A percentile compares a stretch with the other conserved stretches of the same genome.
Conservation (phyloP, 768 basidiomycete species). For the Collybiopsis confluens region DNA sequence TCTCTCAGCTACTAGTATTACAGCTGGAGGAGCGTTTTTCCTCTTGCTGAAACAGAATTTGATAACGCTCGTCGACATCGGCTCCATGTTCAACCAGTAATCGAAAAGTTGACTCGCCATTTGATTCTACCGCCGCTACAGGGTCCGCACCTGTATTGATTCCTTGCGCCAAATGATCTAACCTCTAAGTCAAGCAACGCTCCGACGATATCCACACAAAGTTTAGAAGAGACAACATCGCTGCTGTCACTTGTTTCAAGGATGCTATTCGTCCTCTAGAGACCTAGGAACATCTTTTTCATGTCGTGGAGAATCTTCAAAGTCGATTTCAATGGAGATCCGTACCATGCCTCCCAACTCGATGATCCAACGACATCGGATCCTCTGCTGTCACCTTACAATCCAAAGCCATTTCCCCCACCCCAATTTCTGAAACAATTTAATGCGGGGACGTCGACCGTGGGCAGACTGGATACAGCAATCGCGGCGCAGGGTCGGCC, state of each 20-base stretch:
- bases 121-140: conserved; percentile 9
- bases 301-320: conserved; percentile 8
- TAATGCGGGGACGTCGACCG: not conserved
- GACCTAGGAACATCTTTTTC: not conserved
- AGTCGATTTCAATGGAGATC: conserved; percentile 3
- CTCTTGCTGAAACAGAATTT: not conserved
- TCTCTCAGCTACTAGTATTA: not conserved
- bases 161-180: conserved; percentile 9
- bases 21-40: no score
- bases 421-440: not conserved
- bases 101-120: conserved; percentile 8
- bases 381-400: conserved; percentile 2
- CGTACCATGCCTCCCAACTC: conserved; percentile 6
- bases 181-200: conserved; percentile 5
- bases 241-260: not conserved
- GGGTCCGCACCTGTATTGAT: not conserved
- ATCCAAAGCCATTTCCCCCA: conserved; percentile 4
- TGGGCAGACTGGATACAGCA: not conserved
- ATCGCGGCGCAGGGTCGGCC: not conserved
- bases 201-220: conserved; percentile 6
- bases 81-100: conserved; percentile 8
- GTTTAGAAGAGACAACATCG: conserved; percentile 5
- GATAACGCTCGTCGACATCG: not conserved
- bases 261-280: not conserved
- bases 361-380: conserved; percentile 9